Evolutionary conservation across 768 basidiomycete genomes (phyloP), one percentile per base, ranked within the genome.

Genomic region (Pulveroboletus frians): DNA sequence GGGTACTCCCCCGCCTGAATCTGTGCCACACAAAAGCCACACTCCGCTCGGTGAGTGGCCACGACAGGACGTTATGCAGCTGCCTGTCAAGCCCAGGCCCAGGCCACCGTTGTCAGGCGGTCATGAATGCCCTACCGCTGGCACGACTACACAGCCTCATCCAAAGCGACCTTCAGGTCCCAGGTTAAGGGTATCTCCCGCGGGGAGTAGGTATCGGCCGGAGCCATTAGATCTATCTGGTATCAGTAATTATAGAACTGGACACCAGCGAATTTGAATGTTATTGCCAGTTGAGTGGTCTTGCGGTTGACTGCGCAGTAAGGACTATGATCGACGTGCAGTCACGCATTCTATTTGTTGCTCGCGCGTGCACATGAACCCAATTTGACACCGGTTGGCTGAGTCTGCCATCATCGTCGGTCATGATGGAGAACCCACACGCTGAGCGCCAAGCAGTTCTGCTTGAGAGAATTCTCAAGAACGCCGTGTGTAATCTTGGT

Each of bases 371-470:
- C 26, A 39, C 10, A 32, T 13, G 36, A 38, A 30, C 37, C 10
- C 5, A 21, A 27, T 30, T n/a, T 17, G 17, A 18, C 8, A 4
- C 9, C 14, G 20, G 2, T 20, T 47, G 27, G 11, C 8, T 53
- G 37, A 52, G 38, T 44, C 49, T 23, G 13, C 38, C 51, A 47
- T 38, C 48, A 52, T 49, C 15, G 23, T 26, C 43, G 26, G 21
- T 44, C 49, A 43, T 46, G 47, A 95, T 96, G 93, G 92, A 96
- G 70, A 95, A 95, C 66, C 93, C 93, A 18, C 92, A 97, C 58
- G 89, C 90, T 43, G 92, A 94, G 68, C 78, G 88, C 37, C 93
- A 97, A 64, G 91, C 89, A 29, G 84, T 93, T 39, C 78, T 95
- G 17, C 76, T 96, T 3, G 90, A 95, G 57, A 80, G 93, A 23